These are phyloP conservation scores for Cytidiella melzeri DNA, from an alignment of 768 basidiomycete species.

Conservation along the genomic window DNA sequence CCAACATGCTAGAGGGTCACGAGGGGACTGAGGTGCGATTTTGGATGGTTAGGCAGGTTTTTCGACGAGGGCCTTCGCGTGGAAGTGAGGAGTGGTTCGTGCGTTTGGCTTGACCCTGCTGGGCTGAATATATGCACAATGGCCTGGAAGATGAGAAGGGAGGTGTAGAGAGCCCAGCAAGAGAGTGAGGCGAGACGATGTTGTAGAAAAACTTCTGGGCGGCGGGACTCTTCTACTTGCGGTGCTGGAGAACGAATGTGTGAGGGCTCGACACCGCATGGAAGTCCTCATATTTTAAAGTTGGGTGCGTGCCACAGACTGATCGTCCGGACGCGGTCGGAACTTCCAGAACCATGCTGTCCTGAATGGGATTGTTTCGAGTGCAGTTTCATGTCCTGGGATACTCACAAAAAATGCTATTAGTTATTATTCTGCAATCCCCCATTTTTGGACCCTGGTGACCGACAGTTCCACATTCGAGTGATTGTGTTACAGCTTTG, in stretches of 20 bases:
- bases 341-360: no score
- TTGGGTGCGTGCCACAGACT: conserved; percentile 8
- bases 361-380: no score
- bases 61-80: not conserved
- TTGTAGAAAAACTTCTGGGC: not conserved
- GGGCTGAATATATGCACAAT: no score
- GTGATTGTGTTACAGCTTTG: no score
- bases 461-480: no score
- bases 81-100: conserved; percentile 1
- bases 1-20: not conserved
- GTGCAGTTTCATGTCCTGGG: no score
- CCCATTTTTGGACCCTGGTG: no score
- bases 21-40: no score
- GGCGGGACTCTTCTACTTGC: conserved; percentile 3
- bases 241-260: not conserved
- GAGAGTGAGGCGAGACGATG: not conserved
- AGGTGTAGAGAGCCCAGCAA: not conserved
- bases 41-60: no score
- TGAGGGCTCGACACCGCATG: conserved; percentile 7
- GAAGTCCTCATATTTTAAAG: conserved; percentile 10
- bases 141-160: not conserved
- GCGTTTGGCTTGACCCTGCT: no score
- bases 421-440: no score
- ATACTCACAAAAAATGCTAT: no score
- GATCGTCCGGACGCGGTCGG: conserved; percentile 14